These are phyloP conservation scores for Amylocystis lapponica DNA, from an alignment of 768 basidiomycete genomes.

Conservation along the genomic window DNA sequence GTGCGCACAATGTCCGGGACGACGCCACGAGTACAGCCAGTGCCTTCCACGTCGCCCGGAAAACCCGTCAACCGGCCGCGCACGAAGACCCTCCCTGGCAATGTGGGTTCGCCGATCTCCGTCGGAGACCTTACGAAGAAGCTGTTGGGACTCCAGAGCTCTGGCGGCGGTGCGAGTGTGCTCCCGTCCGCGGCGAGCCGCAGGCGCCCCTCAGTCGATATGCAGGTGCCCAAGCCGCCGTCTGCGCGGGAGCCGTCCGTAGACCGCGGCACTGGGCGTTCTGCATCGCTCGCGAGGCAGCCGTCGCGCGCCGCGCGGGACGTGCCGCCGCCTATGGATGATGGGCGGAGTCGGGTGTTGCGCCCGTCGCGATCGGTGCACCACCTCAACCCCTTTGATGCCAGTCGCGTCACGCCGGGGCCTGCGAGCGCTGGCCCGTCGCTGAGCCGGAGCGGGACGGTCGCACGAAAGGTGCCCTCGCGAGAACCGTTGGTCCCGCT, in stretches of 20 bases:
- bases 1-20: constrained; percentile 5
- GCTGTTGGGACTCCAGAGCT: constrained; percentile 48
- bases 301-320: constrained; percentile 19
- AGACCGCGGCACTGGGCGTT: not conserved
- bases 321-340: constrained; percentile 8
- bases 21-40: not conserved
- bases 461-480: constrained; percentile 3
- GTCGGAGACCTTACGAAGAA: constrained; percentile 56
- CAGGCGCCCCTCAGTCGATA: constrained; percentile 11
- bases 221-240: not conserved
- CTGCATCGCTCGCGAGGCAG: constrained; percentile 5
- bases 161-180: too few relatives aligned
- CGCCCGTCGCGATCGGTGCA: constrained; percentile 60
- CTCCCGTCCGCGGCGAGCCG: constrained; percentile 2
- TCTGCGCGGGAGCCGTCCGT: not conserved
- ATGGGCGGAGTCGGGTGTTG: constrained; percentile 26
- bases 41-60: constrained; percentile 8
- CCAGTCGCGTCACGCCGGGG: constrained; percentile 2
- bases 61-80: constrained; percentile 30
- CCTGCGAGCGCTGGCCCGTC: not conserved
- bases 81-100: constrained; percentile 40
- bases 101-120: constrained; percentile 35
- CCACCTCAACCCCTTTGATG: constrained; percentile 25
- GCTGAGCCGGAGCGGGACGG: constrained; percentile 5
- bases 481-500: constrained; percentile 24